Evolutionary conservation across 352 stramenopile species (phyloP).

Genomic region (Phytophthora podocarpi): DNA sequence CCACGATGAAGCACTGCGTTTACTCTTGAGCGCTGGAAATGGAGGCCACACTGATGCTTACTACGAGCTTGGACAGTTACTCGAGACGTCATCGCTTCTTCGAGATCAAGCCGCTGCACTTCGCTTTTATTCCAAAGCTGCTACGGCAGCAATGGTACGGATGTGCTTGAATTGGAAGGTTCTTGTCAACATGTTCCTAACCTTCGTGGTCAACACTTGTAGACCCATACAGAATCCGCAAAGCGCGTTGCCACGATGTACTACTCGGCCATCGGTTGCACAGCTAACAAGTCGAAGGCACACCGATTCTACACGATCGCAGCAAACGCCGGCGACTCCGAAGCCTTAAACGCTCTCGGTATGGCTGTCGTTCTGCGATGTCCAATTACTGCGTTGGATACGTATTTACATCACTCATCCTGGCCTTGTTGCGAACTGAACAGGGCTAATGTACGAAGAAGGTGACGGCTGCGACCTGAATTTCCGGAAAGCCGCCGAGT

Average conservation of each 20-base stretch:
- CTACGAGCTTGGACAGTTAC: slow-evolving; percentile 51
- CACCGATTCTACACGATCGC: slow-evolving; percentile 65
- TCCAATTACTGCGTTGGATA: background rate
- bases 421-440: background rate
- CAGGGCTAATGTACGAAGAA: slow-evolving; percentile 76
- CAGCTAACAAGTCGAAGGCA: slow-evolving; percentile 52
- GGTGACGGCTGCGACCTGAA: slow-evolving; percentile 75
- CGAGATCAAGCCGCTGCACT: slow-evolving; percentile 53
- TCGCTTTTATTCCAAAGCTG: slow-evolving; percentile 67
- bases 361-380: background rate
- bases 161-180: background rate
- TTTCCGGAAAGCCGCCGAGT: slow-evolving; percentile 57
- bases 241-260: slow-evolving; percentile 64
- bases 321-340: slow-evolving; percentile 49
- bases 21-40: slow-evolving; percentile 60
- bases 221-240: slow-evolving; percentile 52
- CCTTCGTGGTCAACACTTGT: background rate
- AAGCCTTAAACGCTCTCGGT: slow-evolving; percentile 79
- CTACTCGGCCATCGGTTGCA: slow-evolving; percentile 63
- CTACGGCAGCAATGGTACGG: slow-evolving; percentile 32
- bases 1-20: slow-evolving; percentile 64
- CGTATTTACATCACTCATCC: background rate
- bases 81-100: slow-evolving; percentile 59
- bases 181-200: background rate
- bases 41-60: slow-evolving; percentile 44